Percentiles rank a stretch among this genome's conserved stretches.
These are phyloP conservation scores for Myochromella boudieri DNA, from an alignment of 768 basidiomycete genomes.

Conservation along the genomic window DNA sequence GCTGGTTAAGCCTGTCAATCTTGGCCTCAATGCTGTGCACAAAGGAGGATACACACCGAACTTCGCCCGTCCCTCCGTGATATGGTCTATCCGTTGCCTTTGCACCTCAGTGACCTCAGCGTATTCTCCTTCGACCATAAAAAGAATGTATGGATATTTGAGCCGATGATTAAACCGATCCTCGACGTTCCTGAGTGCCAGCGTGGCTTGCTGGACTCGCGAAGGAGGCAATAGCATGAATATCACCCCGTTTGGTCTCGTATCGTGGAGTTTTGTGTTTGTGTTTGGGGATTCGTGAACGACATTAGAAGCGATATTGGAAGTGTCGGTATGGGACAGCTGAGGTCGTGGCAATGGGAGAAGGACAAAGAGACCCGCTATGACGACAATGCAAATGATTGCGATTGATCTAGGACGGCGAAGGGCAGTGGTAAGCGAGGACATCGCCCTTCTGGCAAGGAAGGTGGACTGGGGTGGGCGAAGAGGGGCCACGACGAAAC, in stretches of 20 bases:
- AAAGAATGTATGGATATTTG: conserved; percentile 28
- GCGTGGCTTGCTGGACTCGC: conserved; percentile 24
- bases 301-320: too few species aligned
- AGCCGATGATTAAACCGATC: conserved; percentile 30
- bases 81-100: conserved; percentile 22
- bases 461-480: too few species aligned
- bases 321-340: too few species aligned
- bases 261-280: neutral
- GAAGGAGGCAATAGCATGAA: conserved; percentile 26
- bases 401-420: conserved; percentile 9
- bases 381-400: neutral
- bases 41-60: conserved; percentile 19
- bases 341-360: neutral
- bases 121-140: conserved; percentile 25
- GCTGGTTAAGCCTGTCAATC: conserved; percentile 14
- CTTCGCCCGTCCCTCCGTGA: conserved; percentile 26
- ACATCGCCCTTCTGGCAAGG: too few species aligned
- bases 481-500: too few species aligned
- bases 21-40: neutral
- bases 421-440: conserved; percentile 1
- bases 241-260: conserved; percentile 25
- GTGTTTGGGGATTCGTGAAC: neutral
- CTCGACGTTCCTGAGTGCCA: conserved; percentile 28
- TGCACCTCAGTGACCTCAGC: conserved; percentile 22
- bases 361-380: conserved; percentile 5